Evolutionary conservation across 1,139 yeast species (phyloP).

Genomic region (Geotrichum bryndzae): DNA sequence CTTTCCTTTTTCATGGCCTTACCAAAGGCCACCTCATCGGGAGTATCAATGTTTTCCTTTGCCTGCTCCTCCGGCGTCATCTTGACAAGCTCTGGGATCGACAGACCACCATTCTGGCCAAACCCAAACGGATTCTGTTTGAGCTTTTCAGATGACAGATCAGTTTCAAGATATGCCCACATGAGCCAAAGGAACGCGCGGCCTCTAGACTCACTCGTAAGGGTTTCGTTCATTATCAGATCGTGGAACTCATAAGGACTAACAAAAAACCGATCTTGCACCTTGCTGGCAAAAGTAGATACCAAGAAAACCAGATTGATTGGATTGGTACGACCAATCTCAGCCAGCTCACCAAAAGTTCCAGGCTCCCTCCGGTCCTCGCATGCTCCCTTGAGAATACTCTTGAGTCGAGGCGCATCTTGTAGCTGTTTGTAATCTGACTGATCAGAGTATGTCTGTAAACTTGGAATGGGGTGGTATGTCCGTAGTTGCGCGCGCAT

Average conservation of each 20-base stretch:
- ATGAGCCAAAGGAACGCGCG: conserved; percentile 75
- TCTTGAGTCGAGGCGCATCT: conserved; percentile 89
- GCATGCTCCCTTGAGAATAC: conserved; percentile 75
- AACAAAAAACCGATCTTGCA: conserved; percentile 40
- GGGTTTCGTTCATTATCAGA: conserved; percentile 50
- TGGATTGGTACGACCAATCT: conserved; percentile 52
- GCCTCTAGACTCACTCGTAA: conserved; percentile 59
- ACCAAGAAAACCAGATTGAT: conserved; percentile 71
- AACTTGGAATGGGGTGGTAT: conserved; percentile 85
- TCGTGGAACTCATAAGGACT: conserved; percentile 50
- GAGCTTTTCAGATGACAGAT: conserved; percentile 49
- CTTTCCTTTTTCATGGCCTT: conserved; percentile 61
- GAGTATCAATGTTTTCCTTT: conserved; percentile 62
- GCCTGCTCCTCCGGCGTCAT: conserved; percentile 39
- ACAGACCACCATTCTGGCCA: conserved; percentile 24
- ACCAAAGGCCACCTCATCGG: conserved; percentile 66
- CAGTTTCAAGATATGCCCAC: conserved; percentile 47
- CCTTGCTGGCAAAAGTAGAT: conserved; percentile 54
- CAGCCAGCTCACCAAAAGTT: conserved; percentile 44
- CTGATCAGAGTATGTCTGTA: conserved; percentile 60
- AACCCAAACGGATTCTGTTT: conserved; percentile 60
- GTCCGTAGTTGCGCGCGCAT: conserved; percentile 92
- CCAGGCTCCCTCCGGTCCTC: conserved; percentile 51
- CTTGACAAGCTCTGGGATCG: conserved; percentile 24
- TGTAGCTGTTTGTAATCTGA: conserved; percentile 68